Conservation (phyloP, 176 grass and related monocot species). For the Neostapfia colusana region DNA sequence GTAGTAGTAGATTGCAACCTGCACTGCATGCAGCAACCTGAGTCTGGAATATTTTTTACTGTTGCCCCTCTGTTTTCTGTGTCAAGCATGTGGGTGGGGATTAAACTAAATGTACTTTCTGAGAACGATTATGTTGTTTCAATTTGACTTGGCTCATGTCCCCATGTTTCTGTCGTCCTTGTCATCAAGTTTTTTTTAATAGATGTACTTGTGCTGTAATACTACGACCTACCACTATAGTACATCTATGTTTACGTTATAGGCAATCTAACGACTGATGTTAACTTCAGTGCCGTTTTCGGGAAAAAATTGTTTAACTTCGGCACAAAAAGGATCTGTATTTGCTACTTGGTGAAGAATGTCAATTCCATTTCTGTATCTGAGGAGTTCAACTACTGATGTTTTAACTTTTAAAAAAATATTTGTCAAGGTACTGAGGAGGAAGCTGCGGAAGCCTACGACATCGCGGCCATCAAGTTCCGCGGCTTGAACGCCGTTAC, state of each 20-base stretch:
- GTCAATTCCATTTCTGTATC: no score
- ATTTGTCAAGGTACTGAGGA: conserved; percentile 71
- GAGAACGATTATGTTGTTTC: conserved; percentile 11
- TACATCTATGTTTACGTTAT: no score
- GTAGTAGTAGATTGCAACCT: no score
- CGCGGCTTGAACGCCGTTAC: conserved; percentile 83
- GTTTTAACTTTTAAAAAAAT: no score
- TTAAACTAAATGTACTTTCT: conserved; percentile 36
- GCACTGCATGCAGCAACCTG: conserved; percentile 17
- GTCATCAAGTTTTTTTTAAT: conserved; percentile 8
- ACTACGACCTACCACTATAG: no score
- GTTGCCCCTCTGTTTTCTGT: conserved; percentile 33
- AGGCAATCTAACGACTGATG: no score
- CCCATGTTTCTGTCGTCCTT: conserved; percentile 27
- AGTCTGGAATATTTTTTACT: no score
- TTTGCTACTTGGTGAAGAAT: no score
- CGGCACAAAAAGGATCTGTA: no score
- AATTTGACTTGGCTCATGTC: conserved; percentile 25
- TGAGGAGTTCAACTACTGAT: neutral
- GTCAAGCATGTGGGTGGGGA: conserved; percentile 43
- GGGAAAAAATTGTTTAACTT: no score
- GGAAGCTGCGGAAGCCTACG: conserved; percentile 94
- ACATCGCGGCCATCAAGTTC: conserved; percentile 96
- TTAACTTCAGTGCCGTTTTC: no score
- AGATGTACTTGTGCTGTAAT: no score